These are phyloP conservation scores for Silene vulgaris DNA, from an alignment of 179 eudicot species.

Conservation along the genomic window DNA sequence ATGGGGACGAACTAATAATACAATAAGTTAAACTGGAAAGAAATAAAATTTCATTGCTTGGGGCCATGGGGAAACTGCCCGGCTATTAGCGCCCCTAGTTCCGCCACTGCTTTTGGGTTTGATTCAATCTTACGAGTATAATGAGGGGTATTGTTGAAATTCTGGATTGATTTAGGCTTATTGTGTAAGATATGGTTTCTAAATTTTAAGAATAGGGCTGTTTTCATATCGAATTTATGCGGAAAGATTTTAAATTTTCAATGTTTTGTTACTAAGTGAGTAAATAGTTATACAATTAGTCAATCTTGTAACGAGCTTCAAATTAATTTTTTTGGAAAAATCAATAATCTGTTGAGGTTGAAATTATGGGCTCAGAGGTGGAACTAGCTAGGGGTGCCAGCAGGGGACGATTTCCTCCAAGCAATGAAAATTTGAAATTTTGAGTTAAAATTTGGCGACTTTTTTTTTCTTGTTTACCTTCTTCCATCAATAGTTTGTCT, in stretches of 20 bases:
- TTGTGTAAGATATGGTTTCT: not conserved
- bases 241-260: not conserved
- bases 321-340: not conserved
- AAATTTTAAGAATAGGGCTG: not conserved
- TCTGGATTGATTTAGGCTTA: not conserved
- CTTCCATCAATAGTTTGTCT: no score
- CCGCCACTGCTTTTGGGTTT: slow-evolving; percentile 11
- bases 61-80: no score
- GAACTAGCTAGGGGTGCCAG: no score
- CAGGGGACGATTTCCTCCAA: no score
- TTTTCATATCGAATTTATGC: no score
- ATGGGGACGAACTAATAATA: not conserved
- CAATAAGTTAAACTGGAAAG: not conserved
- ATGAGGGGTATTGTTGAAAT: slow-evolving; percentile 3
- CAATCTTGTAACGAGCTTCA: not conserved
- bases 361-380: not conserved
- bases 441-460: no score
- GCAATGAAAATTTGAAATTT: no score
- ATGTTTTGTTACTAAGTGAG: not conserved
- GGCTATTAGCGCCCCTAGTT: not conserved
- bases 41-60: not conserved
- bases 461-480: no score
- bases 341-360: not conserved
- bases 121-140: not conserved
- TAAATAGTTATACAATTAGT: not conserved